Percentiles rank a stretch among this genome's conserved stretches.
Conservation (phyloP, 768 basidiomycete species). For the Crassisporium funariophilum region DNA sequence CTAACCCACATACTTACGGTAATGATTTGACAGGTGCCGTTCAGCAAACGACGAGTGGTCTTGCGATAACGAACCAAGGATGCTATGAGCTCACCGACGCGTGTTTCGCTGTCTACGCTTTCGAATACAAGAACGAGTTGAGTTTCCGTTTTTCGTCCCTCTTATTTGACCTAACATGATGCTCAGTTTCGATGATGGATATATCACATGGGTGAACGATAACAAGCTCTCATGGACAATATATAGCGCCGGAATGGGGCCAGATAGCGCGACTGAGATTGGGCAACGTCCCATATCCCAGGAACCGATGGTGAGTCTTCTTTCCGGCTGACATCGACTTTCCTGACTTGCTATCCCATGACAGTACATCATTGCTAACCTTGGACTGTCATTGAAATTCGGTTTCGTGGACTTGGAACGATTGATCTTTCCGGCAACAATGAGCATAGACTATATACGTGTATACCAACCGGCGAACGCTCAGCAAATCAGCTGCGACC, state of each 20-base stretch:
- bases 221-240: slow-evolving; percentile 68
- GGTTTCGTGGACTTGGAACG: slow-evolving; percentile 62
- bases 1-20: too few relatives aligned
- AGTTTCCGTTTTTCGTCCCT: slow-evolving; percentile 7
- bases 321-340: too few relatives aligned
- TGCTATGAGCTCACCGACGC: slow-evolving; percentile 58
- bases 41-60: slow-evolving; percentile 76
- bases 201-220: slow-evolving; percentile 78
- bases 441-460: slow-evolving; percentile 82
- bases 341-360: not conserved
- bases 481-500: slow-evolving; percentile 69
- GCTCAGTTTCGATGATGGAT: slow-evolving; percentile 38
- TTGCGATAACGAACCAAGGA: slow-evolving; percentile 60
- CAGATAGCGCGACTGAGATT: slow-evolving; percentile 56
- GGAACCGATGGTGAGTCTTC: slow-evolving; percentile 67
- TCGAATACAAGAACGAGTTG: slow-evolving; percentile 55
- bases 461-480: slow-evolving; percentile 62
- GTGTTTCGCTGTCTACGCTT: slow-evolving; percentile 42
- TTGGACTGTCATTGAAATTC: slow-evolving; percentile 72
- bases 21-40: slow-evolving; percentile 42
- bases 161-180: not conserved
- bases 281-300: slow-evolving; percentile 59
- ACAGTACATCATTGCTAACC: slow-evolving; percentile 70
- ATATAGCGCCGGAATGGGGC: slow-evolving; percentile 53
- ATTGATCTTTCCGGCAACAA: slow-evolving; percentile 55